Evolutionary conservation across 148 eudicot species (phyloP), one percentile per base, ranked within the genome.

Genomic region (Chenopodium suecicum): DNA sequence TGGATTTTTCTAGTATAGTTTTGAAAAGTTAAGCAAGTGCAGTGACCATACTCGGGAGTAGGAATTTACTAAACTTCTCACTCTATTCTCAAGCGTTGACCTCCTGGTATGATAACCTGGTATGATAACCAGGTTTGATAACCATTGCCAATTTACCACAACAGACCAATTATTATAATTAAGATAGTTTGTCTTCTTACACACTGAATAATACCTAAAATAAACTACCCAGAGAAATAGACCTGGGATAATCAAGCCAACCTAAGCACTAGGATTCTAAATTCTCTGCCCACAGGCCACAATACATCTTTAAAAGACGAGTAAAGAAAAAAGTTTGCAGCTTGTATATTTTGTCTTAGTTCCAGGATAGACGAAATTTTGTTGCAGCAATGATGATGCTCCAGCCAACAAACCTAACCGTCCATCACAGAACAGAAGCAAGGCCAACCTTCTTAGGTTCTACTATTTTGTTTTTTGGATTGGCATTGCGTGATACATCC

Each of bases 371-470:
- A 14, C 22, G n/a, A 56, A 56, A 56, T 17, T 19, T 56, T 56
- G 62, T 56, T 56, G 62, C 62, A 16, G 62, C 0, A 56, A 56
- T 14, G 62, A 56, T 56, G 62, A 4, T 56, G 62, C 25, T 11
- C 1, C 65, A 22, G 65, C 65, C 65, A 7, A 9, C n/a, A 32
- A 32, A 32, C 34, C 34, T 32, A 12, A 48, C 17, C 44, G 0
- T 3, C 52, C 32, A 66, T 81, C 71, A 88, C 71, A 88, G 68
- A 68, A 90, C 84, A 66, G 82, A 69, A 29, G 92, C 87, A 62
- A 94, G 91, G 83, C 98, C 98, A 32, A 85, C 88, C 88, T 92
- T 92, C 50, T 88, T 82, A 25, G 97, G 85, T 22, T 87, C 84
- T 5, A 83, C 82, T 50, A 50, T 50, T 77, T 82, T 91, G 86